Evolutionary conservation across 2,329 filamentous ascomycete species (phyloP).

Genomic region (Alternaria gansuensis): DNA sequence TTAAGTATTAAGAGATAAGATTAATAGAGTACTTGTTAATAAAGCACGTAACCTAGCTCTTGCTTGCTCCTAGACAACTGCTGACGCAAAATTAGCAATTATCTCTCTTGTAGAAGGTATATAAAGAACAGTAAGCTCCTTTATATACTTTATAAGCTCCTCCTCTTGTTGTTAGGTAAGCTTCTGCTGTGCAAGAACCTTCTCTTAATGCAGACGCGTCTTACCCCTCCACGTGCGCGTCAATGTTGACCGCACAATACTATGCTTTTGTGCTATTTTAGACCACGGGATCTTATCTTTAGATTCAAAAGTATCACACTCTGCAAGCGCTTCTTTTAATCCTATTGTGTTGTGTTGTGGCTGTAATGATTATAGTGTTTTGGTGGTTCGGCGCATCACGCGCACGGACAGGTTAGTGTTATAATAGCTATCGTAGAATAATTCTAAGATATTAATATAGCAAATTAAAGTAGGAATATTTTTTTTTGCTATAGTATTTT

Average conservation of each 20-base stretch:
- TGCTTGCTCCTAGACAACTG: conserved; percentile 4
- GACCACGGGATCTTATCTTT: too few relatives aligned
- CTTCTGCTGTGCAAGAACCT: not conserved
- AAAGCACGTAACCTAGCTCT: conserved; percentile 26
- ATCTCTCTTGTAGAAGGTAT: conserved; percentile 6
- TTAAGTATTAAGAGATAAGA: conserved; percentile 15
- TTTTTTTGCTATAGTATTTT: too few relatives aligned
- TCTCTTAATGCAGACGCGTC: not conserved
- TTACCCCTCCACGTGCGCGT: not conserved
- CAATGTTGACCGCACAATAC: not conserved
- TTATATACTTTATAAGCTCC: not conserved
- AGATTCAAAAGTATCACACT: too few relatives aligned
- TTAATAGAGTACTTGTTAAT: too few relatives aligned
- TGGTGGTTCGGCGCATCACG: too few relatives aligned
- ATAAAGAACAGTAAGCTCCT: not conserved
- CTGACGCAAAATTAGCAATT: conserved; percentile 6
- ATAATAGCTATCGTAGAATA: too few relatives aligned
- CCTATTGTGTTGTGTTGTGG: too few relatives aligned
- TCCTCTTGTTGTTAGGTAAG: not conserved
- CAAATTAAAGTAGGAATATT: too few relatives aligned
- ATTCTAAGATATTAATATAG: too few relatives aligned
- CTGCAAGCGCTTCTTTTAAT: too few relatives aligned
- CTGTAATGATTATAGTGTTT: too few relatives aligned
- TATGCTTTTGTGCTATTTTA: not conserved
- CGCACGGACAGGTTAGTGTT: too few relatives aligned